Evolutionary conservation across 2,329 filamentous ascomycete genomes (phyloP), one percentile per base, ranked within the genome.

Genomic region (Arthrobotrys sinensis): DNA sequence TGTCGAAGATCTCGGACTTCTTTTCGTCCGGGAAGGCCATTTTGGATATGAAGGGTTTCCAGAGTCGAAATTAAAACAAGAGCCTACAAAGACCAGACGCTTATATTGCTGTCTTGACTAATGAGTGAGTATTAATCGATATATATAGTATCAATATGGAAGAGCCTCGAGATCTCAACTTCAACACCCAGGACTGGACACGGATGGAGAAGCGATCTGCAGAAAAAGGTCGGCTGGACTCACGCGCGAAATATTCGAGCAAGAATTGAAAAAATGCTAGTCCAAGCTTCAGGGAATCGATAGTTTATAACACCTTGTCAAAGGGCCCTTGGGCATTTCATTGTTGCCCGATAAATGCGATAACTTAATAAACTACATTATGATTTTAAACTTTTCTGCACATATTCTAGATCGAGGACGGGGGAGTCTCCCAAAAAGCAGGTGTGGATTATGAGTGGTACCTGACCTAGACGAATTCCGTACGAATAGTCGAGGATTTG

Each of bases 21-120:
- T 60, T 70, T 24, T 70, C 52, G 53, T 70, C 38, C 21, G 24
- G 12, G 32, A 43, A 32, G 8, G 66, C 12, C 66, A 70, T 70
- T 24, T 50, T 70, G 28, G 24, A 10, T 8, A 19, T 4, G 43
- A 12, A 43, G 16, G 34, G 14, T 34, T 57, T 38, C 14, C 24
- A 11, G 24, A 5, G 50, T 16, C 4, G 28, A 34, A 53, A 38
- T 3, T 8, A 8, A 32, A 36, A 16, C 34, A 16, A 53, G 11
- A 4, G 2, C n/a, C 21, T 52, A 52, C 21, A 14, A 10, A 16
- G 14, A 1, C 5, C 6, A 52, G 21, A 45, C 2, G 24, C 24
- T 28, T 28, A 28, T 28, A 28, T 24, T 48, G 7, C 21, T 24
- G 16, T 4, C 4, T 52, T 55, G 40, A 12, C 19, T 43, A n/a